phyloP scores from a whole-genome alignment of 208 protist species.

The Acanthamoeba triangularis region DNA sequence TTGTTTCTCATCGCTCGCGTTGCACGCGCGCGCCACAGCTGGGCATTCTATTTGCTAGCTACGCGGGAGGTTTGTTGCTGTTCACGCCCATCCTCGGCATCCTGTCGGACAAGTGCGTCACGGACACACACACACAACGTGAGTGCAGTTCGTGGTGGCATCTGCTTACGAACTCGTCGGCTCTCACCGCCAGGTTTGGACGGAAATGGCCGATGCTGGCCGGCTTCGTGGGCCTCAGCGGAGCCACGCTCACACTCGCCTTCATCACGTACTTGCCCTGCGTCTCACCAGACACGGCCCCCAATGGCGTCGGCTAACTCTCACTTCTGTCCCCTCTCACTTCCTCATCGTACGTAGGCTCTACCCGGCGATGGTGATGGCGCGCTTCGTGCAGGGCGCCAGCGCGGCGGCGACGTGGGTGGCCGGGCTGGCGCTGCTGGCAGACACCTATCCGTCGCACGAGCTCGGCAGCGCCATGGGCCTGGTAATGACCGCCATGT shows the following conservation, averaged over 20 bases:
- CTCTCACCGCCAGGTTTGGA: background rate
- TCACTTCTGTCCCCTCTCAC: background rate
- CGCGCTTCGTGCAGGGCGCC: conserved; percentile 6
- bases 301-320: background rate
- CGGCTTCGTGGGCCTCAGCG: background rate
- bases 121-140: no score
- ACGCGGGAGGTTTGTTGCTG: background rate
- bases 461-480: conserved; percentile 21
- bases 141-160: background rate
- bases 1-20: background rate
- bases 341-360: background rate
- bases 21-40: background rate
- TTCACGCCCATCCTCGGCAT: conserved; percentile 22
- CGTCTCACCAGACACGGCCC: background rate
- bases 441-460: background rate
- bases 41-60: background rate
- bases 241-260: background rate
- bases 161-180: background rate
- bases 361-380: conserved; percentile 15
- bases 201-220: conserved; percentile 21
- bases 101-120: background rate
- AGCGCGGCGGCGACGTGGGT: conserved; percentile 24
- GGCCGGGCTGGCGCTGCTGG: conserved; percentile 14
- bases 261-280: background rate
- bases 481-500: conserved; percentile 7